Conservation (phyloP, 2,329 filamentous ascomycete genomes). For the Pseudocercospora macadamiae region DNA sequence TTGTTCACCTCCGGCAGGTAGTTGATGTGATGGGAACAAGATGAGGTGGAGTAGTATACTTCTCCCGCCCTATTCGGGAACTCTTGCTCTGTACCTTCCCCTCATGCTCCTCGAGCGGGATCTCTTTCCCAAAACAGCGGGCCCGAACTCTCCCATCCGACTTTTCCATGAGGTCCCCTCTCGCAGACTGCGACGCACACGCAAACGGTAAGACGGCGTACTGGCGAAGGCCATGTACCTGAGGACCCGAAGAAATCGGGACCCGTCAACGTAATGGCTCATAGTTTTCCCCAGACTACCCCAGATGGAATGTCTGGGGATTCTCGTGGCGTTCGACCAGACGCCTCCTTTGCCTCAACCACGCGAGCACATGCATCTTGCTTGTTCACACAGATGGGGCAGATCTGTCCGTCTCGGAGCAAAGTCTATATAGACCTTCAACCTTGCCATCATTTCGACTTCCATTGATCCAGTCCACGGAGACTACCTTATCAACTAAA, state of each 20-base stretch:
- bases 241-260: background rate
- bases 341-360: constrained; percentile 1
- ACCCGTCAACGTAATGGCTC: background rate
- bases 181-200: background rate
- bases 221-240: background rate
- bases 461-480: background rate
- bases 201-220: background rate
- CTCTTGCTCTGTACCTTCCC: background rate
- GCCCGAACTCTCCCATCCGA: background rate
- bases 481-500: background rate
- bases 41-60: background rate
- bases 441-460: background rate
- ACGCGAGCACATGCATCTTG: background rate
- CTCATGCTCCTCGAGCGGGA: background rate
- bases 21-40: background rate
- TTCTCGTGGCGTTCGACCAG: background rate
- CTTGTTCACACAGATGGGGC: background rate
- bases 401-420: background rate
- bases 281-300: background rate
- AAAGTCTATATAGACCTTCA: background rate
- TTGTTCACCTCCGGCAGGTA: background rate
- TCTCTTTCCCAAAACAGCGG: background rate
- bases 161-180: background rate
- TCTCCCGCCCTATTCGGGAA: background rate
- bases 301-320: background rate